Evolutionary conservation across 148 eudicot species (phyloP).

Genomic region (Rhododendron kiyosumense): DNA sequence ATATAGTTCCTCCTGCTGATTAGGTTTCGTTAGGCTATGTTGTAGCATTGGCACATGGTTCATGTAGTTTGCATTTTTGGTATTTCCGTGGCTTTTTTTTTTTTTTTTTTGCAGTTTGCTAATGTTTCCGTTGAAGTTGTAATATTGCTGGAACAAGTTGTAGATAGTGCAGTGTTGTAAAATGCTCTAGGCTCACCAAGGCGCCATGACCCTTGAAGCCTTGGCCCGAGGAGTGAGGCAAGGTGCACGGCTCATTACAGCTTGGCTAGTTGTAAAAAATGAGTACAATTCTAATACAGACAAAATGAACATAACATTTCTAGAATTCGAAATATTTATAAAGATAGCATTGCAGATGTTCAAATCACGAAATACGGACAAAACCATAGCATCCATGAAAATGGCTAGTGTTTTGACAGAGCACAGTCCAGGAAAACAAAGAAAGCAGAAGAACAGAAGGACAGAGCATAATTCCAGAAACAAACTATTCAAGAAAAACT

Average conservation of each 20-base stretch:
- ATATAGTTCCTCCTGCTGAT: background rate
- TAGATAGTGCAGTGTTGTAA: background rate
- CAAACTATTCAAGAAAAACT: too few species aligned
- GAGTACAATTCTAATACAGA: background rate
- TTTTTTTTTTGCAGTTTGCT: background rate
- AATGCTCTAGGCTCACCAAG: background rate
- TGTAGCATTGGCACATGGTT: background rate
- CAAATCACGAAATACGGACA: background rate
- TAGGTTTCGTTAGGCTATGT: background rate
- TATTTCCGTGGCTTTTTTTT: background rate
- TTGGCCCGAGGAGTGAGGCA: background rate
- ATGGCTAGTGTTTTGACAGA: background rate
- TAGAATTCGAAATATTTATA: background rate
- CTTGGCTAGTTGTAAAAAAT: background rate
- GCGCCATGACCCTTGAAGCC: background rate
- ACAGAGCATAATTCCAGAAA: too few species aligned
- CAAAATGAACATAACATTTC: background rate
- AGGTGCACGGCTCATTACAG: background rate
- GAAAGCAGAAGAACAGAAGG: too few species aligned
- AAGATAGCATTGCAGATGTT: background rate
- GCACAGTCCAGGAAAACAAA: background rate
- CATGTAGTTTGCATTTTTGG: background rate
- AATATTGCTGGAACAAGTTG: background rate
- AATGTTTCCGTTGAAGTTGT: background rate
- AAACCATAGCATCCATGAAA: background rate